These are phyloP conservation scores for Strigomonas culicis DNA, from an alignment of 208 protist genomes.

Conservation along the genomic window DNA sequence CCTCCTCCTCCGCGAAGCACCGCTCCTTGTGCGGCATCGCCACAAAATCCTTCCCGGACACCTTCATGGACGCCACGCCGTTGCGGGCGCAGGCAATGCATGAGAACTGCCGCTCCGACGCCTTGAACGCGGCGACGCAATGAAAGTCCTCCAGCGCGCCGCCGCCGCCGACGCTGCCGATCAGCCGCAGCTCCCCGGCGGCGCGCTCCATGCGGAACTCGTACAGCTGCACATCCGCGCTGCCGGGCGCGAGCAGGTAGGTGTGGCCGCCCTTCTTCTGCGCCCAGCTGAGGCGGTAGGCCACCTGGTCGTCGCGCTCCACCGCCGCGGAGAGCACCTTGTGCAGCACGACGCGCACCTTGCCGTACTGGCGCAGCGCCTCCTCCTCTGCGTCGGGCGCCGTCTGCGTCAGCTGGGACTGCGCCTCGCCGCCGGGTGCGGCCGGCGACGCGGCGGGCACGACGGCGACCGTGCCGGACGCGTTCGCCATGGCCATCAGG, in stretches of 20 bases:
- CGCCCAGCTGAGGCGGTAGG: neutral
- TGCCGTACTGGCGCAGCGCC: neutral
- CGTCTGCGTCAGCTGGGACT: too few species aligned
- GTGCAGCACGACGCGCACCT: neutral
- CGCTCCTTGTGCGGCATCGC: neutral
- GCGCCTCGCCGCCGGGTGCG: slow-evolving; percentile 7
- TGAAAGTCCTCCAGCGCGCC: too few species aligned
- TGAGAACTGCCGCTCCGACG: too few species aligned
- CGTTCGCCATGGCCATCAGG: slow-evolving; percentile 63
- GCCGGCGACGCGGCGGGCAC: slow-evolving; percentile 2
- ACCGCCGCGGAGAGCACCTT: neutral
- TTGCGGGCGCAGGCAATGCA: too few species aligned
- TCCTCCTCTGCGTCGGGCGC: too few species aligned
- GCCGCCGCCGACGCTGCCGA: too few species aligned
- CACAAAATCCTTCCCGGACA: neutral
- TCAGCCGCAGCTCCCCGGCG: neutral
- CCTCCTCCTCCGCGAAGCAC: neutral
- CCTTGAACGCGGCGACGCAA: neutral
- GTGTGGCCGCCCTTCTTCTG: neutral
- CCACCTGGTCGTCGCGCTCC: neutral
- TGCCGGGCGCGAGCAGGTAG: neutral
- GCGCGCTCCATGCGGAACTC: neutral
- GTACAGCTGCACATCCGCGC: slow-evolving; percentile 30
- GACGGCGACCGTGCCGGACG: slow-evolving; percentile 48
- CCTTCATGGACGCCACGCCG: too few species aligned